A percentile compares a stretch with the other conserved stretches of the same genome.
phyloP scores from a whole-genome alignment of 495 filamentous ascomycete genomes.

The Hypoxylon perforatum region DNA sequence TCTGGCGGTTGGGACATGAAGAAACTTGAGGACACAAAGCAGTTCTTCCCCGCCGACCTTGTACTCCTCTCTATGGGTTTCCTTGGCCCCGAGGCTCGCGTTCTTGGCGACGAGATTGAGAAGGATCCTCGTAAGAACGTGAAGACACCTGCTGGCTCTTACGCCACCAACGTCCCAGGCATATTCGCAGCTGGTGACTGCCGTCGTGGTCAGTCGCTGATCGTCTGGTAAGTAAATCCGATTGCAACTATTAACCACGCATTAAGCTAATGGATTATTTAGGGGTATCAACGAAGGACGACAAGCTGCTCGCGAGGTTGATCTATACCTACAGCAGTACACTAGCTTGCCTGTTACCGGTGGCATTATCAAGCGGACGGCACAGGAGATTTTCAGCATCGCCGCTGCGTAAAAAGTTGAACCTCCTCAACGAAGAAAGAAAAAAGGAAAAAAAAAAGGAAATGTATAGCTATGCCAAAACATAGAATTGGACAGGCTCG shows the following conservation, averaged over 20 bases:
- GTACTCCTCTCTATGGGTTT: conserved; percentile 99
- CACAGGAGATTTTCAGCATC: conserved; percentile 69
- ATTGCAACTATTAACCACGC: neutral
- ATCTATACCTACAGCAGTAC: conserved; percentile 84
- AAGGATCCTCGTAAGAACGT: conserved; percentile 96
- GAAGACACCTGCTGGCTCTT: conserved; percentile 92
- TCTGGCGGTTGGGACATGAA: conserved; percentile 99
- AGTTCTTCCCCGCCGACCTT: conserved; percentile 97
- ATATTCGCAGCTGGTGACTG: conserved; percentile 98
- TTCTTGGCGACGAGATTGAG: conserved; percentile 88
- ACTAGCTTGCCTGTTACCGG: conserved; percentile 91
- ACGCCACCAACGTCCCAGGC: conserved; percentile 86
- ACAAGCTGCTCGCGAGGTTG: conserved; percentile 92
- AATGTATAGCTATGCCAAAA: conserved; percentile 35
- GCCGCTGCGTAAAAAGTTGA: conserved; percentile 5
- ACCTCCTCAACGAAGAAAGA: conserved; percentile 9
- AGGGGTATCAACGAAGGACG: conserved; percentile 99
- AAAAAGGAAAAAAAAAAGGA: conserved; percentile 3
- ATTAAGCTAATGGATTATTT: conserved; percentile 44
- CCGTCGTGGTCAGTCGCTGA: conserved; percentile 93
- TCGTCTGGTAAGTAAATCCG: conserved; percentile 84
- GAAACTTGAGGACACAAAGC: conserved; percentile 91
- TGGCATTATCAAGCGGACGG: conserved; percentile 88
- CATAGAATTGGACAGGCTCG: conserved; percentile 38
- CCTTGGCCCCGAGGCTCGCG: conserved; percentile 91